Base-by-base conservation (phyloP, 169 alveolate species). In the Perkinsus olseni region DNA sequence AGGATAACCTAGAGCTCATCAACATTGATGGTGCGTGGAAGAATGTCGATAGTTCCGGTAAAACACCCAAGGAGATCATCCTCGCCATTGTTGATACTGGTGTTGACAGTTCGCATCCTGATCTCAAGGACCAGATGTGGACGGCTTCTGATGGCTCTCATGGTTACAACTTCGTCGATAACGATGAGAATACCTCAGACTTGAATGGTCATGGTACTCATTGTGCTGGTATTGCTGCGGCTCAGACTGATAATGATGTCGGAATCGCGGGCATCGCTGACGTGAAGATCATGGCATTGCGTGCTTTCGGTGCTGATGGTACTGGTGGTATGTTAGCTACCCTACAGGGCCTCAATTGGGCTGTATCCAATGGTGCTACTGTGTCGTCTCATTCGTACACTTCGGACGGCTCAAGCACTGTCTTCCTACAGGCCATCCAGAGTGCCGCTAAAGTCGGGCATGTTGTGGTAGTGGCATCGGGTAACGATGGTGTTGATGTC, bases 151-250 rank as follows among this genome's bases (percentile, higher is more conserved):
- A 94, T 38, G 95, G 93, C 91, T 93, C 93, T 20, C 93, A 94
- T 40, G 95, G 95, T 31, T 94, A 94, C 31, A 94, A 94, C 91
- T 94, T 94, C 91, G 95, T 93, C 20, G 92, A 94, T 91, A 94
- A 94, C 39, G 93, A 91, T 38, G 95, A 94, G 94, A 74, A 93
- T 38, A 94, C 95, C 0, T 74, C 93, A 0, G 96, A 94, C 82
- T 94, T 92, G 40, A 93, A 94, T 45, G 96, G 96, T 51, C 96
- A 94, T 31, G 96, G 96, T 36, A 94, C 96, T 11, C 96, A 94
- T 38, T 94, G 96, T 90, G 96, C 96, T 11, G 96, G 96, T 51
- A 94, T 94, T 6, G 93, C 93, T 11, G 96, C 95, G 21, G 96
- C 96, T 36, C 93, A 92, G 91, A 94, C 94, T 24, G 93, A 94